Evolutionary conservation across 1,284 basidiomycete species (phyloP), one percentile per base, ranked within the genome.

Genomic region (Peniophora sp.): DNA sequence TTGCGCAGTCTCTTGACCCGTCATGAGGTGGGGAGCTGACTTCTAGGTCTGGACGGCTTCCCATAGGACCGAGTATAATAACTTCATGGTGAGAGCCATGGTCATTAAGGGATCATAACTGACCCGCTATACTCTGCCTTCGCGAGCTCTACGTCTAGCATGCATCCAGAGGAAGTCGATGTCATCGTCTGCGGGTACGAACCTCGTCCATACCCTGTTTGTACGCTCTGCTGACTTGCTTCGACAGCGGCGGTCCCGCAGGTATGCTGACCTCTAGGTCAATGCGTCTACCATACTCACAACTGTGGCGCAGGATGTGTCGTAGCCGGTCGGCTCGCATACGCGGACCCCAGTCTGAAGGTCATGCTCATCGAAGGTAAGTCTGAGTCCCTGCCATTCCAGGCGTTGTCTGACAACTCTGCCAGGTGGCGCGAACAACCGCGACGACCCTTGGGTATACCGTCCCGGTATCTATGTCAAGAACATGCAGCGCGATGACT

Each of bases 291-390:
- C 24, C 47, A 15, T 12, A 10, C 12, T 49, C 42, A 41, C 34
- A 10, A n/a, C 8, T 41, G 37, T n/a, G n/a, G n/a, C n/a, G 20
- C 52, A 77, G 81, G 81, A 52, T 82, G 79, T 61, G 83, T 83
- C 51, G 75, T 81, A 24, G 84, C 83, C 18, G 84, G 83, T 52
- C 73, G 83, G 52, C 66, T 87, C 48, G 83, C 83, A 1, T 83
- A 80, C 59, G 81, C 84, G 47, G 83, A 85, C 65, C 82, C 83
- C 23, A 84, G 69, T 58, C 66, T 87, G 49, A 83, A 85, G 64
- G 82, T 87, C 49, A 83, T 86, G 81, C 73, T 86, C 58, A 79
- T 85, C 54, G 84, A 85, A 72, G 82, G 81, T 78, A 52, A n/a
- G 54, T 44, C 15, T 51, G 47, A 44, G 24, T 27, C 17, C 1